Evolutionary conservation across 768 basidiomycete genomes (phyloP), one percentile per base, ranked within the genome.

Genomic region (Melanogaster broomeanus): DNA sequence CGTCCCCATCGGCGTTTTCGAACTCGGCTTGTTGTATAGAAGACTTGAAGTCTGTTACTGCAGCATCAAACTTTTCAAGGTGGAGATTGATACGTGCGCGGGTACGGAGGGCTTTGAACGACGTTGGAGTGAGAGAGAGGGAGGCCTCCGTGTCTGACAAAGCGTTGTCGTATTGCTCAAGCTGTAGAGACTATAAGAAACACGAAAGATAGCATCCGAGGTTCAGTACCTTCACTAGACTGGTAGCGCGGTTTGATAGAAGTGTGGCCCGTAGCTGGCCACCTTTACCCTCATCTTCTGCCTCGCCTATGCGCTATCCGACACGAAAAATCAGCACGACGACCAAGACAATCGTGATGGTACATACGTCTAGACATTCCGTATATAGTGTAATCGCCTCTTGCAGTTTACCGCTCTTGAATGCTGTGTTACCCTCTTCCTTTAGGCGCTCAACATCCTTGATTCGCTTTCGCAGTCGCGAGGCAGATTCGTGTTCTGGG

Each of bases 41-140:
- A n/a, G 77, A 72, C 56, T 84, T 85, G 76, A 93, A 93, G 65
- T 93, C 91, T 9, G 74, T 75, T 39, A 93, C 75, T 19, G 85
- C 77, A 1, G 76, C 72, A 24, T 93, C 90, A 64, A 77, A 92
- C 42, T 84, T 79, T 62, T 93, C 90, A 30, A 88, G 76, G 61
- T 85, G 77, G 7, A 93, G 76, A 58, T 88, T 63, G 45, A 92
- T 85, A 4, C 93, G 84, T 11, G 90, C 93, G 31, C 91, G 86
- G 7, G 93, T 93, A 41, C 92, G 87, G 35, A 90, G 74, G 4
- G 90, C 90, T 70, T 95, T 95, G 79, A 88, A 93, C 8, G 88
- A 86, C 35, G 75, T 73, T 0, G 87, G 78, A 47, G 77, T 64
- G 37, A 93, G 76, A 5, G 60, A 51, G 15, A 95, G 78, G 8